Evolutionary conservation across 306 rosid genomes (phyloP).

Genomic region (Quercus robur): DNA sequence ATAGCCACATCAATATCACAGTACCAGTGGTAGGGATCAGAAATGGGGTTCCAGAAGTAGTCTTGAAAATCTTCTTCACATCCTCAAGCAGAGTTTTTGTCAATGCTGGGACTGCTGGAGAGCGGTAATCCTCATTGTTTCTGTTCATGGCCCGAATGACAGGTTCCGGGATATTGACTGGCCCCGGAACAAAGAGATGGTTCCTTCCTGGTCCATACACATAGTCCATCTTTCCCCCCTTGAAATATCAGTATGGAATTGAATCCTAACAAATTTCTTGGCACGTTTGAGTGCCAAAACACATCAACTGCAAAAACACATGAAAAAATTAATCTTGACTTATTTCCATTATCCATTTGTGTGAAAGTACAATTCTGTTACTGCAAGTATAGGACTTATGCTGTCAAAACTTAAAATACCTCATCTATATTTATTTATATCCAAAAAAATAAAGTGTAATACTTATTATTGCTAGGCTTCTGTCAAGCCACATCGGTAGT

Average conservation of each 20-base stretch:
- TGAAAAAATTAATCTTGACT: neutral
- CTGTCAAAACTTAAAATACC: neutral
- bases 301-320: constrained; percentile 28
- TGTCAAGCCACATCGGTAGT: too few relatives aligned
- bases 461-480: too few relatives aligned
- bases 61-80: constrained; percentile 92
- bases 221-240: constrained; percentile 67
- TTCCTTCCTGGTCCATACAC: constrained; percentile 84
- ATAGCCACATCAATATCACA: neutral
- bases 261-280: constrained; percentile 20
- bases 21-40: constrained; percentile 95
- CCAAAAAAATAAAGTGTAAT: too few relatives aligned
- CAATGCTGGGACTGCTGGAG: constrained; percentile 93
- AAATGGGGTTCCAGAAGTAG: constrained; percentile 86
- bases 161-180: constrained; percentile 91
- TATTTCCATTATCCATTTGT: neutral
- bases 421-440: neutral
- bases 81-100: constrained; percentile 85
- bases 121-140: constrained; percentile 96
- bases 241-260: constrained; percentile 26
- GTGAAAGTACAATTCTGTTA: neutral
- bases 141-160: constrained; percentile 91
- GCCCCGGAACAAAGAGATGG: constrained; percentile 99
- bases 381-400: neutral
- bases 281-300: constrained; percentile 17